Percentiles rank a stretch among this genome's conserved stretches.
These are phyloP conservation scores for Fusarium verticillioides DNA, from an alignment of 2,329 filamentous ascomycete genomes.

Conservation along the genomic window DNA sequence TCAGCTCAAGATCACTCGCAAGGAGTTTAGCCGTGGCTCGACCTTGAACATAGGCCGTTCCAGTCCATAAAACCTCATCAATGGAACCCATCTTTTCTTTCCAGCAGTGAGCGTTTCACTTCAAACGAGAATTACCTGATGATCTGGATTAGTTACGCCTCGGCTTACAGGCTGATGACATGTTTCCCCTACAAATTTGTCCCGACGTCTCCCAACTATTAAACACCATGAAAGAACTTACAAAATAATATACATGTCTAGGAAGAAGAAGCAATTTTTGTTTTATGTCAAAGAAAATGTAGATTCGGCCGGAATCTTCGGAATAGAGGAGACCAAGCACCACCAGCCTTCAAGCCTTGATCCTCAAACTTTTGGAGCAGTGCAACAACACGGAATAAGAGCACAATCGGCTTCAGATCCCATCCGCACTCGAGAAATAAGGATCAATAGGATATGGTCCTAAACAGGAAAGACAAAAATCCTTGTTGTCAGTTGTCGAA, in stretches of 20 bases:
- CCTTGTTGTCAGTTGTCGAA: not conserved
- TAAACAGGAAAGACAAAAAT: not conserved
- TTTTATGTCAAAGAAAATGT: not conserved
- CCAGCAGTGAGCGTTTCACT: not conserved
- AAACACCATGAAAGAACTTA: not conserved
- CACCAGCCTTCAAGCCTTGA: too few relatives aligned
- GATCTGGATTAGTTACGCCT: not conserved
- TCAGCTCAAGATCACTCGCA: slow-evolving; percentile 47
- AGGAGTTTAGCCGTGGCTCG: slow-evolving; percentile 46
- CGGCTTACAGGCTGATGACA: not conserved
- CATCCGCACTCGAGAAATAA: not conserved
- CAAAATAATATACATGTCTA: not conserved
- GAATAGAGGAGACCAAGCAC: not conserved
- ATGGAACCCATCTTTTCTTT: slow-evolving; percentile 16
- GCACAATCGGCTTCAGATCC: not conserved
- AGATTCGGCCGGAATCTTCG: not conserved
- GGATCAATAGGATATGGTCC: not conserved
- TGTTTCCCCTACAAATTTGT: too few relatives aligned
- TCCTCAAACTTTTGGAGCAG: not conserved
- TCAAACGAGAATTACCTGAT: not conserved
- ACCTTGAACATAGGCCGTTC: slow-evolving; percentile 40
- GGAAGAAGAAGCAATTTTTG: too few relatives aligned
- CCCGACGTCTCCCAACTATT: too few relatives aligned
- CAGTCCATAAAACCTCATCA: not conserved
- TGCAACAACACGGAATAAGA: not conserved